Evolutionary conservation across 2,329 filamentous ascomycete species (phyloP).

Genomic region (Neofusicoccum kwambonambiense): DNA sequence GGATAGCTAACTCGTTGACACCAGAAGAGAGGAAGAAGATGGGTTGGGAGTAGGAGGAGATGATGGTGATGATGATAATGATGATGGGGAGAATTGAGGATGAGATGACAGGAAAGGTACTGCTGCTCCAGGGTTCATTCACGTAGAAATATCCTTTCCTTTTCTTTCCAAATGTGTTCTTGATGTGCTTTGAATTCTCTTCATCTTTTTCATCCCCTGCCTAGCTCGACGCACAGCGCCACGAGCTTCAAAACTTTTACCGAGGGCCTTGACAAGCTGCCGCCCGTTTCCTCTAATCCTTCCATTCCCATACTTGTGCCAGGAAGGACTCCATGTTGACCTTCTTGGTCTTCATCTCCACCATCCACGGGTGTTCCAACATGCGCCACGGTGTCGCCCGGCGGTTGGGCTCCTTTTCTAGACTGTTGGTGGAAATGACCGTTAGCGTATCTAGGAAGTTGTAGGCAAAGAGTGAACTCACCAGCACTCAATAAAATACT

Average conservation of each 20-base stretch:
- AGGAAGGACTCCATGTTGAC: conserved; percentile 98
- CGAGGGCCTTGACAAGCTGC: not conserved
- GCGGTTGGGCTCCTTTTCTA: conserved; percentile 87
- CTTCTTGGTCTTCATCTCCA: conserved; percentile 91
- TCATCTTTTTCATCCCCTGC: not conserved
- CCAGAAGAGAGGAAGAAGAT: too few relatives aligned
- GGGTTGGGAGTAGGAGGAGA: too few relatives aligned
- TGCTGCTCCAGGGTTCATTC: not conserved
- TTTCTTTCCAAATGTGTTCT: not conserved
- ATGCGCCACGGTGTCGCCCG: conserved; percentile 96
- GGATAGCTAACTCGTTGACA: too few relatives aligned
- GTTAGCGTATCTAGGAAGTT: not conserved
- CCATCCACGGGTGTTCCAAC: conserved; percentile 98
- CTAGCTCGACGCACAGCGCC: conserved; percentile 13
- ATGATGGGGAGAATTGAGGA: not conserved
- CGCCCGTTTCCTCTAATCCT: conserved; percentile 52
- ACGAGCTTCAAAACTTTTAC: conserved; percentile 3
- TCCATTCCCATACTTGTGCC: conserved; percentile 95
- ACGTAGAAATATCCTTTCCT: not conserved
- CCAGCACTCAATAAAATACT: conserved; percentile 99
- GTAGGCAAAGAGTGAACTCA: conserved; percentile 52
- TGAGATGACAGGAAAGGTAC: not conserved
- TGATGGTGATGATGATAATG: too few relatives aligned
- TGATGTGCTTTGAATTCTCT: not conserved
- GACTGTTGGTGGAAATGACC: conserved; percentile 51